A percentile compares a stretch with the other conserved stretches of the same genome.
These are phyloP conservation scores for Amanita subjunquillea DNA, from an alignment of 768 basidiomycete species.

Conservation along the genomic window DNA sequence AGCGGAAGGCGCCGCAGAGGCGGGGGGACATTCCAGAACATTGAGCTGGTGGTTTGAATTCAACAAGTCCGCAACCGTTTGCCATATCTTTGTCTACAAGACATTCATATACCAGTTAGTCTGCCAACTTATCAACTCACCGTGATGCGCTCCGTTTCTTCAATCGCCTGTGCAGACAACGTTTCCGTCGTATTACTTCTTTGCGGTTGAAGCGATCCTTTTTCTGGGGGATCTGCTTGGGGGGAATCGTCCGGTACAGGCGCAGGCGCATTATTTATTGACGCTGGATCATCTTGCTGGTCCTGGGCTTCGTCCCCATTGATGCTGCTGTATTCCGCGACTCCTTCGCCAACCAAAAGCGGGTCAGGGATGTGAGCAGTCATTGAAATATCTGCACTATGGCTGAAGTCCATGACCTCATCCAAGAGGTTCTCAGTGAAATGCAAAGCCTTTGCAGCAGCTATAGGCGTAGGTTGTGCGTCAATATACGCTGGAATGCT, in stretches of 20 bases:
- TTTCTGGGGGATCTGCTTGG: not conserved
- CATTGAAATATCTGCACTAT: constrained; percentile 40
- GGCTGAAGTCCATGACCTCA: constrained; percentile 49
- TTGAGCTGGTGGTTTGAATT: constrained; percentile 41
- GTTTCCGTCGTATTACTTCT: no score
- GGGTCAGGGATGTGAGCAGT: constrained; percentile 17
- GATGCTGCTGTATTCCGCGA: not conserved
- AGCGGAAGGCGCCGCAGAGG: constrained; percentile 30
- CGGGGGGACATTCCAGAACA: constrained; percentile 8
- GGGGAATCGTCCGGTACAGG: not conserved
- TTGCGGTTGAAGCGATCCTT: no score
- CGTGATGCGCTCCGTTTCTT: constrained; percentile 53
- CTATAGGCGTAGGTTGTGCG: not conserved
- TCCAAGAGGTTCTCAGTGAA: constrained; percentile 57
- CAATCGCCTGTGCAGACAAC: constrained; percentile 34
- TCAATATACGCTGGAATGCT: not conserved
- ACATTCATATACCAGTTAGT: constrained; percentile 1
- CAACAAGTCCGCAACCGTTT: constrained; percentile 52
- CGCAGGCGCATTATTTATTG: not conserved
- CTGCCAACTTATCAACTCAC: constrained; percentile 26
- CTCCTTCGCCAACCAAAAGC: not conserved
- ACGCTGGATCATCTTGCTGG: not conserved
- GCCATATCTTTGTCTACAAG: constrained; percentile 58
- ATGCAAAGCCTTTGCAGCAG: constrained; percentile 25
- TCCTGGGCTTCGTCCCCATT: not conserved